Percentiles rank a stretch among this genome's conserved stretches.
Evolutionary conservation across 2,329 filamentous ascomycete genomes (phyloP).

Genomic region (Myriosclerotinia duriaeana): DNA sequence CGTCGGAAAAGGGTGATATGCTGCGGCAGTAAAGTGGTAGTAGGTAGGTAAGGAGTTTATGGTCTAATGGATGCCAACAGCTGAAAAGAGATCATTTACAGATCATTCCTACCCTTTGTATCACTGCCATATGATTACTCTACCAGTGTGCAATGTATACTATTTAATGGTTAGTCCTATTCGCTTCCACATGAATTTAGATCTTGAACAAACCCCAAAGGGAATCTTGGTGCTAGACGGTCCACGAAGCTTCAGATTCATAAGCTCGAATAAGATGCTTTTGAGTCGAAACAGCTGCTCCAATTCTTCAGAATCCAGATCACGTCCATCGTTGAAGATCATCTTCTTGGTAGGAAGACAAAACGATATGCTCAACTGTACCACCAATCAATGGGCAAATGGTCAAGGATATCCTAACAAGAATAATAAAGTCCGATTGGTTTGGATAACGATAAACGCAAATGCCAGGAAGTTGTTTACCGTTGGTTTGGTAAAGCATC

Average conservation of each 20-base stretch:
- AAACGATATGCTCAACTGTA: background rate
- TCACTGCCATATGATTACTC: background rate
- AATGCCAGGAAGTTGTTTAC: slow-evolving; percentile 21
- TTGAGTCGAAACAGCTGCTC: background rate
- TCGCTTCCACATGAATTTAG: slow-evolving; percentile 14
- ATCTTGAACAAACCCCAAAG: background rate
- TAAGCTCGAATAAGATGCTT: background rate
- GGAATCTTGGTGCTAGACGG: background rate
- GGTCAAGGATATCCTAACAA: slow-evolving; percentile 7
- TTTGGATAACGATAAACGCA: slow-evolving; percentile 7
- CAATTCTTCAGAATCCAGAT: slow-evolving; percentile 5
- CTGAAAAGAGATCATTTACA: background rate
- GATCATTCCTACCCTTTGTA: background rate
- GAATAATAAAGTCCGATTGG: slow-evolving; percentile 21
- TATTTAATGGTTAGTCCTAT: background rate
- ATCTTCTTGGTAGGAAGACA: no score
- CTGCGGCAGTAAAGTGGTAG: slow-evolving; percentile 19
- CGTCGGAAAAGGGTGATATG: background rate
- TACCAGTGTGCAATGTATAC: background rate
- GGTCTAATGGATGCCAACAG: background rate
- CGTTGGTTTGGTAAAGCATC: slow-evolving; percentile 24
- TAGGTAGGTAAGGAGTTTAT: slow-evolving; percentile 7
- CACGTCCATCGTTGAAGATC: background rate
- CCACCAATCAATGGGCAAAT: background rate
- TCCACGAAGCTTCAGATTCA: background rate